Evolutionary conservation across 306 rosid genomes (phyloP).

Genomic region (Fragaria vesca): DNA sequence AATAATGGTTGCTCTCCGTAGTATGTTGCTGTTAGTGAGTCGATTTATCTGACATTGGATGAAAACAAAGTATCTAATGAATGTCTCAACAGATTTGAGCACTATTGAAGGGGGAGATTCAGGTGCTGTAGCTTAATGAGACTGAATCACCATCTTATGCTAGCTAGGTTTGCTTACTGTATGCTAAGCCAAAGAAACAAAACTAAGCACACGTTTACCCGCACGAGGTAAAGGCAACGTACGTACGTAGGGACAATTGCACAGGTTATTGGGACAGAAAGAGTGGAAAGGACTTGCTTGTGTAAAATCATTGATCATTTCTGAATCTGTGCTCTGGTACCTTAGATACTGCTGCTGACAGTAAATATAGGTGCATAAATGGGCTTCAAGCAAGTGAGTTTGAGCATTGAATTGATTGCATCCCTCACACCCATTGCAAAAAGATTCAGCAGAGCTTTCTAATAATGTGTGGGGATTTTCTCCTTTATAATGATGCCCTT

Average conservation of each 20-base stretch:
- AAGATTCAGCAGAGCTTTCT: slow-evolving; percentile 3
- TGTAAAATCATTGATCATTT: slow-evolving; percentile 29
- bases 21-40: not conserved
- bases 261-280: slow-evolving; percentile 21
- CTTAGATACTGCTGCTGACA: slow-evolving; percentile 15
- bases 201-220: not conserved
- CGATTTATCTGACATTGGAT: not conserved
- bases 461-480: slow-evolving; percentile 1
- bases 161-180: not conserved
- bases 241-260: not conserved
- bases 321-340: slow-evolving; percentile 19
- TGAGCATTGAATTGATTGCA: slow-evolving; percentile 24
- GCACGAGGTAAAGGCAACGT: slow-evolving; percentile 16
- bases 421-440: not conserved
- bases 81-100: not conserved
- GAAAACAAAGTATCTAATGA: not conserved
- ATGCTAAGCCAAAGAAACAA: not conserved
- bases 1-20: not conserved
- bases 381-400: slow-evolving; percentile 21
- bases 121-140: not conserved
- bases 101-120: not conserved
- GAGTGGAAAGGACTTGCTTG: slow-evolving; percentile 28
- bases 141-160: not conserved
- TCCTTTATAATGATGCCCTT: not conserved
- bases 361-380: not conserved